Conservation (phyloP, 2,329 filamentous ascomycete genomes). For the Pseudogymnoascus pannorum region DNA sequence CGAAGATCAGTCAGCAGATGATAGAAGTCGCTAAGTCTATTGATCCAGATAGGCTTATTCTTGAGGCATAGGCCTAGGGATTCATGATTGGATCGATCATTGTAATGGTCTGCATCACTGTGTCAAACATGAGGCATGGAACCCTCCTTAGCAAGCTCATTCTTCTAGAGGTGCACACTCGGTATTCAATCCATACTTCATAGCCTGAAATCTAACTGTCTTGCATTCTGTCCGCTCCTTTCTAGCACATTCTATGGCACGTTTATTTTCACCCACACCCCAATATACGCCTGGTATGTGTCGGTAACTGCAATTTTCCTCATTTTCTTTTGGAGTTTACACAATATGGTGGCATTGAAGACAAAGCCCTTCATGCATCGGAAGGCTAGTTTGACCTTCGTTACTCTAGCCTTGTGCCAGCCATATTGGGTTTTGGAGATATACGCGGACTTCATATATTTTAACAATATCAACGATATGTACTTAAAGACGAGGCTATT, state of each 20-base stretch:
- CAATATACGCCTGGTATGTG: conserved; percentile 56
- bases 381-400: not conserved
- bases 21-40: conserved; percentile 18
- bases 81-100: conserved; percentile 42
- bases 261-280: conserved; percentile 49
- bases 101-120: conserved; percentile 41
- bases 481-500: not conserved
- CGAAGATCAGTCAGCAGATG: conserved; percentile 15
- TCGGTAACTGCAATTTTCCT: conserved; percentile 52
- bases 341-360: no score
- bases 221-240: conserved; percentile 36
- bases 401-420: not conserved
- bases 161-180: conserved; percentile 36
- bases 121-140: conserved; percentile 41
- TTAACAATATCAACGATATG: no score
- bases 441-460: not conserved
- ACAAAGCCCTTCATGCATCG: no score
- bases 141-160: conserved; percentile 44
- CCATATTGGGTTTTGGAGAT: not conserved
- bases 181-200: not conserved
- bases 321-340: no score
- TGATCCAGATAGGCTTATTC: conserved; percentile 28
- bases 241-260: conserved; percentile 50
- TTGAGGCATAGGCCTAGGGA: conserved; percentile 39
- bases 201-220: not conserved